phyloP scores from a whole-genome alignment of 2,329 filamentous ascomycete species.

The Fusarium subglutinans region DNA sequence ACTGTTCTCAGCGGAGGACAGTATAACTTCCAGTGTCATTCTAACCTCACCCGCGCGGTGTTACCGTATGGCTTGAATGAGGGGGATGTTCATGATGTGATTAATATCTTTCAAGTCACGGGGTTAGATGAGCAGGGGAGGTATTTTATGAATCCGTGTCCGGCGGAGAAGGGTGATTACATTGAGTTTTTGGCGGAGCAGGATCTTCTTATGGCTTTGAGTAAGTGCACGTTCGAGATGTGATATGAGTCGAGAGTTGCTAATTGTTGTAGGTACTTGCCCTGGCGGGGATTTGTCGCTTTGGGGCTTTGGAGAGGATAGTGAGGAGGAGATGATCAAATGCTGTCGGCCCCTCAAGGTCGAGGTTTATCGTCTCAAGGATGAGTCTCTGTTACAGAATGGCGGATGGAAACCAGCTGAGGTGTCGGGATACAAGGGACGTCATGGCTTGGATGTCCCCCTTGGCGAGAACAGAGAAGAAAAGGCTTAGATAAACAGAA shows the following conservation, averaged over 20 bases:
- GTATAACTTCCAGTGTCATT: conserved; percentile 87
- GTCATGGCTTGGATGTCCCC: conserved; percentile 38
- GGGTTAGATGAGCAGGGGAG: conserved; percentile 75
- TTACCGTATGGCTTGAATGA: conserved; percentile 74
- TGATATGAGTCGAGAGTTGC: not conserved
- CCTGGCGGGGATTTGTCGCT: conserved; percentile 82
- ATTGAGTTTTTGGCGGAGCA: conserved; percentile 85
- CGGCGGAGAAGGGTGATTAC: conserved; percentile 63
- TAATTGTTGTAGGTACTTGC: conserved; percentile 65
- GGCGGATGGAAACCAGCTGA: conserved; percentile 70
- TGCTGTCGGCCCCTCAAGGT: conserved; percentile 79
- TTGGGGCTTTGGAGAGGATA: conserved; percentile 81
- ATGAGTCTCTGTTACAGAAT: conserved; percentile 59
- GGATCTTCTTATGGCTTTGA: conserved; percentile 71
- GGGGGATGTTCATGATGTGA: conserved; percentile 82
- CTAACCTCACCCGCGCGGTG: conserved; percentile 80
- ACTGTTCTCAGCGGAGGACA: conserved; percentile 73
- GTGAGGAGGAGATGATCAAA: conserved; percentile 72
- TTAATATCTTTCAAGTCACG: conserved; percentile 89
- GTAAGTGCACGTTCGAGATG: conserved; percentile 45
- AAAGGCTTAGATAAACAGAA: not conserved
- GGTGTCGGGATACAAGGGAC: conserved; percentile 63
- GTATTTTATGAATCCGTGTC: conserved; percentile 78
- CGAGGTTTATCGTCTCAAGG: conserved; percentile 72
- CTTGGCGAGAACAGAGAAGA: conserved; percentile 32